phyloP scores from a whole-genome alignment of 257 asterid species.

The Nicotiana attenuata region DNA sequence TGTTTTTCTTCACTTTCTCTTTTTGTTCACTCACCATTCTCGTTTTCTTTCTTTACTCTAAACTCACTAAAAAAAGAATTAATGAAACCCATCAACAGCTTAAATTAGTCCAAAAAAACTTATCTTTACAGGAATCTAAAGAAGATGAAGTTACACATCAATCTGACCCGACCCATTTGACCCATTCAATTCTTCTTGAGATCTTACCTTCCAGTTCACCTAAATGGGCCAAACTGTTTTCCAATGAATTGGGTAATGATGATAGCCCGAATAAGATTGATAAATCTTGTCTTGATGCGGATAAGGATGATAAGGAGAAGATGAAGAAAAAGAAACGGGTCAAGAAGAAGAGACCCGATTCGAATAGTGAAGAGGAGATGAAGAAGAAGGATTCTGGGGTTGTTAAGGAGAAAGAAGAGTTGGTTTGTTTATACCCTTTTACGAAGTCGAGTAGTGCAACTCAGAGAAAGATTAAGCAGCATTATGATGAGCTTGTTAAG shows the following conservation, averaged over 20 bases:
- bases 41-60: conserved; percentile 40
- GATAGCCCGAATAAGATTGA: conserved; percentile 26
- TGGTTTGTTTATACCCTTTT: conserved; percentile 62
- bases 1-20: conserved; percentile 28
- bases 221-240: conserved; percentile 41
- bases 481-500: conserved; percentile 72
- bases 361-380: conserved; percentile 22
- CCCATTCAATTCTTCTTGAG: conserved; percentile 48
- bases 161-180: conserved; percentile 36
- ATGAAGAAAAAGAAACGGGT: conserved; percentile 61
- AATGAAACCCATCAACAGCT: conserved; percentile 3
- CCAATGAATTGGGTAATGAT: conserved; percentile 25
- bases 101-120: conserved; percentile 18
- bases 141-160: conserved; percentile 1
- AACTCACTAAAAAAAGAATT: neutral
- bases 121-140: conserved; percentile 22
- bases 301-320: conserved; percentile 35
- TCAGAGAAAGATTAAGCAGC: conserved; percentile 76
- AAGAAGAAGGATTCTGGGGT: conserved; percentile 17
- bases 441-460: conserved; percentile 62
- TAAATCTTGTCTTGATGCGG: conserved; percentile 26
- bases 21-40: conserved; percentile 31
- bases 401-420: conserved; percentile 41
- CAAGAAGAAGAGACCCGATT: conserved; percentile 54
- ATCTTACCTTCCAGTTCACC: conserved; percentile 55